Base-by-base conservation (phyloP, 768 basidiomycete species). In the Suillus placidus region DNA sequence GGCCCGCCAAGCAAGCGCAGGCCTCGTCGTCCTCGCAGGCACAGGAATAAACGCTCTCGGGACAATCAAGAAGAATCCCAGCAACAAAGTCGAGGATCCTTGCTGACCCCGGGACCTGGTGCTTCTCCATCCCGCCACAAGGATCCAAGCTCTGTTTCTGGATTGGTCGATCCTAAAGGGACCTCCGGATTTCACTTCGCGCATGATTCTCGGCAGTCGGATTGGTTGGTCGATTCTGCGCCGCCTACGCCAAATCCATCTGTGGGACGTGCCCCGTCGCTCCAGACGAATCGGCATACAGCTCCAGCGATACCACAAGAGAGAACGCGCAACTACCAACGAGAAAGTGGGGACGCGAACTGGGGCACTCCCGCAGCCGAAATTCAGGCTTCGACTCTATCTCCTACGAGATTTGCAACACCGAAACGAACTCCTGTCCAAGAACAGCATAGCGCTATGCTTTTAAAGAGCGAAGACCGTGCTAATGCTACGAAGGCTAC, bases 161-260 rank as follows among this genome's bases (percentile, higher is more conserved):
- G 16, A 42, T 32, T 20, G 7, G 56, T 38, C 56, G 56, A 57
- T 38, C 56, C 23, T n/a, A 37, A 57, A 26, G 23, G 13, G 35
- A 57, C 56, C 56, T 37, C 23, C 4, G 37, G 56, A 37, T 57
- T 38, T 9, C 56, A 37, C 6, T 23, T 14, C 3, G 14, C 14
- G 16, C 76, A 80, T 64, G 77, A 73, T 26, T 58, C 69, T 52
- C 75, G 78, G 47, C 58, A 61, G 55, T 78, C 79, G 37, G 78
- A 80, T 65, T 80, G 64, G 62, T 45, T 37, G 5, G 49, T 47
- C 26, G 18, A 45, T 38, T 23, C 64, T 38, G 30, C 58, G 6
- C 20, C 26, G 18, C 40, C 23, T 58, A 38, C 4, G 18, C 37
- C 42, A 13, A 38, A 14, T 40, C 12, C 30, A 32, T 30, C 13